Base-by-base conservation (phyloP, 768 basidiomycete genomes). In the Agrocybe chaxingu region DNA sequence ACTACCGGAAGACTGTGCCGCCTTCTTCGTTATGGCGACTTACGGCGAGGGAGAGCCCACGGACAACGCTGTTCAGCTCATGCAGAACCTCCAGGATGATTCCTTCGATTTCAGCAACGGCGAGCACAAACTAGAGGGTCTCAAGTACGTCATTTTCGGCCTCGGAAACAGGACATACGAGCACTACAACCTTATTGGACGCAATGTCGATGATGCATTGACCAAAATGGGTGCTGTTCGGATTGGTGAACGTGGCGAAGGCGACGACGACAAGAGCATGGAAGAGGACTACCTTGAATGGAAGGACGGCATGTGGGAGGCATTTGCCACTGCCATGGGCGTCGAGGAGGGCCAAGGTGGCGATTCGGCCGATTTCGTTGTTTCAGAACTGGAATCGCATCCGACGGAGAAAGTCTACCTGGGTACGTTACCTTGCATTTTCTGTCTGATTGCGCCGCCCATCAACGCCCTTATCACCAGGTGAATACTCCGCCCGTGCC, bases 221-320 rank as follows among this genome's bases (percentile, higher is more conserved):
- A 68, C 79, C 4, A 82, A 85, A 63, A 85, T 93, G 76, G 96
- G 94, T 29, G 97, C 82, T 16, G 66, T 74, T 47, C 84, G 92
- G 46, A 89, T 98, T 33, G 94, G 94, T 38, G 85, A 87, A 65
- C 78, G 87, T 35, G 96, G 96, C 8, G 95, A 98, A 69, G 96
- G 96, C 56, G 97, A 99, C 63, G 96, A 99, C 63, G 97, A 99
- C 70, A 97, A 97, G 77, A 93, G 89, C 64, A 98, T 99, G 95
- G 96, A 99, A 67, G 96, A 99, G 73, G 96, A 99, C 68, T 99
- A 98, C 66, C 81, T 99, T 9, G 94, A 92, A 61, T 99, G 96
- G 96, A 99, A 98, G 69, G 96, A 99, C 63, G 80, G 78, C 58
- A 95, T 98, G 94, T 98, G 94, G 90, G 85, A 88, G 12, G 83